Evolutionary conservation across 2,329 filamentous ascomycete species (phyloP).

Genomic region (Colletotrichum somersetense): DNA sequence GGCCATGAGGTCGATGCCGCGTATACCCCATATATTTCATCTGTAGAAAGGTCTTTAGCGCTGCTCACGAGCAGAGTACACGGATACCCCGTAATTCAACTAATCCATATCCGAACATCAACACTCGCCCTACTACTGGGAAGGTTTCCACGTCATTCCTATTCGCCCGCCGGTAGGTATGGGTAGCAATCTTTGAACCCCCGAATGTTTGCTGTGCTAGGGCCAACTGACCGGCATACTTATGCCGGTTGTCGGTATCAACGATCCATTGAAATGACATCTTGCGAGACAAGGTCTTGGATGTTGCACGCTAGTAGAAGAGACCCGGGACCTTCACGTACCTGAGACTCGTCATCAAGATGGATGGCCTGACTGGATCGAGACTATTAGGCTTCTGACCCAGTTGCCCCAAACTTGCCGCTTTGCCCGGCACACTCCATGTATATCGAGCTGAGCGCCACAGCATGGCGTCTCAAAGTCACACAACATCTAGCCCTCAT

Average conservation of each 20-base stretch:
- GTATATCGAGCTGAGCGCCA: not conserved
- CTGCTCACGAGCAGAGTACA: fast-evolving
- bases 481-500: not conserved
- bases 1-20: not conserved
- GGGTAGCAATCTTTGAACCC: not conserved
- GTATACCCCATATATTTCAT: slow-evolving; percentile 25
- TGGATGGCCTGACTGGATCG: not conserved
- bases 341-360: not conserved
- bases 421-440: not conserved
- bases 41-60: not conserved
- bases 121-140: not conserved
- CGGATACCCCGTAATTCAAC: not conserved
- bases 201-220: not conserved
- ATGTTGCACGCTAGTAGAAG: not conserved
- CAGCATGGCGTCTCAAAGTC: not conserved
- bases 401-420: not conserved
- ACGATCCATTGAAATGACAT: not conserved
- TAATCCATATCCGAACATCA: slow-evolving; percentile 38
- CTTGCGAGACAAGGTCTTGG: not conserved
- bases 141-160: not conserved
- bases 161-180: not conserved
- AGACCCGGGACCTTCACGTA: not conserved
- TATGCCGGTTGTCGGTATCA: not conserved
- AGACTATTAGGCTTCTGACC: not conserved
- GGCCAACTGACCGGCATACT: not conserved